These are phyloP conservation scores for Raffaelea albimanens DNA, from an alignment of 2,329 filamentous ascomycete species.

Conservation along the genomic window DNA sequence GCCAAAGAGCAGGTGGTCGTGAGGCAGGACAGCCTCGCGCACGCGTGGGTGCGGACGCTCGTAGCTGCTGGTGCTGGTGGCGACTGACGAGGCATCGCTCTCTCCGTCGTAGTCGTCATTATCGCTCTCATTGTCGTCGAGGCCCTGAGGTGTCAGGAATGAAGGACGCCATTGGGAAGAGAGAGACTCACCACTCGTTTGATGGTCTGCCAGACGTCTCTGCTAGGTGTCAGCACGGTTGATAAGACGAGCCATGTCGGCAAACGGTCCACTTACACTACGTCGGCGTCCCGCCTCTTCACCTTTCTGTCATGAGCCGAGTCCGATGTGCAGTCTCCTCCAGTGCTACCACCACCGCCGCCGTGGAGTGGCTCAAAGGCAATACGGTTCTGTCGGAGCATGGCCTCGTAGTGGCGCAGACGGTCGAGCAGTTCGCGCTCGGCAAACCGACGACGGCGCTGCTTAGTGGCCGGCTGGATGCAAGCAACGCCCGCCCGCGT, in stretches of 20 bases:
- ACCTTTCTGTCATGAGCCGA: too few relatives aligned
- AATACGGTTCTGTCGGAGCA: constrained; percentile 46
- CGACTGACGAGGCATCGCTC: not conserved
- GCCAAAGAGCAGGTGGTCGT: constrained; percentile 45
- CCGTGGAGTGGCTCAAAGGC: constrained; percentile 36
- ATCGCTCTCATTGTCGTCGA: not conserved
- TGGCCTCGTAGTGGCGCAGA: constrained; percentile 44
- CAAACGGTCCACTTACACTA: too few relatives aligned
- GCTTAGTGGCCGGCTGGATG: constrained; percentile 19
- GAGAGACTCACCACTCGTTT: too few relatives aligned
- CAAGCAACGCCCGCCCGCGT: constrained; percentile 9
- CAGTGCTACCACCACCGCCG: not conserved
- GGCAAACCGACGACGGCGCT: constrained; percentile 34
- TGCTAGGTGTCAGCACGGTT: too few relatives aligned
- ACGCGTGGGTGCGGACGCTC: not conserved
- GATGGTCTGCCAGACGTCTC: too few relatives aligned
- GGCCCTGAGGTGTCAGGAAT: not conserved
- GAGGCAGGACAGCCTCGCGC: constrained; percentile 8
- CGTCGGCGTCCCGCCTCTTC: too few relatives aligned
- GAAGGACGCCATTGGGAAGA: not conserved
- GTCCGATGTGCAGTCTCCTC: not conserved
- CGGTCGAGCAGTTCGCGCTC: constrained; percentile 52
- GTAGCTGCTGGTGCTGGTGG: not conserved
- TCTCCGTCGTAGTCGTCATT: not conserved
- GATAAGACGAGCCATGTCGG: too few relatives aligned